These are phyloP conservation scores for Syzygium aqueum DNA, from an alignment of 345 rosid genomes.

Conservation along the genomic window DNA sequence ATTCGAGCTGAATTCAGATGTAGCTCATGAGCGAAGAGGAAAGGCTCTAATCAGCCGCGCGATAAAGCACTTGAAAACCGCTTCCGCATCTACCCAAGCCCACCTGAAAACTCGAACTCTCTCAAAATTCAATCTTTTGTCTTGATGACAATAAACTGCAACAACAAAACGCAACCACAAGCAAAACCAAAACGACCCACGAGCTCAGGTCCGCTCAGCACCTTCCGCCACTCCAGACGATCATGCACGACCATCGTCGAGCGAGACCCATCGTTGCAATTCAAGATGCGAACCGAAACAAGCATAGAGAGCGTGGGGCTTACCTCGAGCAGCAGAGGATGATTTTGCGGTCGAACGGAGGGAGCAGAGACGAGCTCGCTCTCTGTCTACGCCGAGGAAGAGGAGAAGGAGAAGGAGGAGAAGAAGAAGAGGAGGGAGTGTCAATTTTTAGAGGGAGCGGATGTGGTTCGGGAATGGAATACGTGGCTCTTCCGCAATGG, in stretches of 20 bases:
- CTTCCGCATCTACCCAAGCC: neutral
- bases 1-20: neutral
- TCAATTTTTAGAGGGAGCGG: constrained; percentile 13
- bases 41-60: neutral
- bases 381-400: neutral
- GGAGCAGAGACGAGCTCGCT: neutral
- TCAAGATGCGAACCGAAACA: neutral
- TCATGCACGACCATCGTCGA: neutral
- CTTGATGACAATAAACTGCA: neutral
- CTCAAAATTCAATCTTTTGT: neutral
- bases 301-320: neutral
- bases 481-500: constrained; percentile 44
- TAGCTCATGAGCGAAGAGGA: neutral
- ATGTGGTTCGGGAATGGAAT: constrained; percentile 40
- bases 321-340: neutral
- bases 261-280: neutral
- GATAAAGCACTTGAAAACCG: neutral
- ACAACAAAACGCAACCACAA: neutral
- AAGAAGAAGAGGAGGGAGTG: neutral
- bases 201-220: neutral
- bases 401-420: neutral
- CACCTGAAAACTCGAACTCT: neutral
- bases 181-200: neutral
- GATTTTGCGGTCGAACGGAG: neutral
- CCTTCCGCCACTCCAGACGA: neutral